These are phyloP conservation scores for Inosperma sp. DNA, from an alignment of 768 basidiomycete species.

Conservation along the genomic window DNA sequence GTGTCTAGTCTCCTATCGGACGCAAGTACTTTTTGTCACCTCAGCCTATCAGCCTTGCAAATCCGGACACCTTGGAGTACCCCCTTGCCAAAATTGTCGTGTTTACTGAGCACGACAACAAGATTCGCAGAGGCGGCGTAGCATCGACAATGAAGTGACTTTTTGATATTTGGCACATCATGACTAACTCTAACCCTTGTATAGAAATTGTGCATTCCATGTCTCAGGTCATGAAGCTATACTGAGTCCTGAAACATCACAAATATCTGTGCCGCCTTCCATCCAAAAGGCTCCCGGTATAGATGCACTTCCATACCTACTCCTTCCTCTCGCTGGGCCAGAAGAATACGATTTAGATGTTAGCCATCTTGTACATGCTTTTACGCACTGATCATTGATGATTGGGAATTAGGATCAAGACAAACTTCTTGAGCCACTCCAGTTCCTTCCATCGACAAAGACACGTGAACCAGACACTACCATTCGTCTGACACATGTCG, in stretches of 20 bases:
- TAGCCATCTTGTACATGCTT: conserved; percentile 12
- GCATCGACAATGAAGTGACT: conserved; percentile 81
- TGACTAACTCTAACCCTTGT: conserved; percentile 10
- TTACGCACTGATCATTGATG: not conserved
- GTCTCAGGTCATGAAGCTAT: conserved; percentile 64
- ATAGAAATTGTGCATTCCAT: conserved; percentile 78
- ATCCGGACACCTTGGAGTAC: conserved; percentile 56
- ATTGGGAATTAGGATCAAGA: conserved; percentile 68
- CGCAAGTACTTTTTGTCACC: conserved; percentile 79
- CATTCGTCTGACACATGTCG: conserved; percentile 80
- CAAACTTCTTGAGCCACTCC: conserved; percentile 73
- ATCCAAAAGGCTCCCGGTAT: conserved; percentile 64
- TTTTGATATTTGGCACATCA: conserved; percentile 4
- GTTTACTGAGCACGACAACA: conserved; percentile 88
- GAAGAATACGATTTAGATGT: conserved; percentile 95
- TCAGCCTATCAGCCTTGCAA: conserved; percentile 45
- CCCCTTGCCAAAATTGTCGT: conserved; percentile 76
- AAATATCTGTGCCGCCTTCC: conserved; percentile 55
- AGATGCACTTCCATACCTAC: conserved; percentile 76
- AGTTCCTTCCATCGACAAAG: conserved; percentile 85
- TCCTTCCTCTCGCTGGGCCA: conserved; percentile 89
- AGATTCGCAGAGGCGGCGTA: conserved; percentile 83
- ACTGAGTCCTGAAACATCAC: conserved; percentile 57
- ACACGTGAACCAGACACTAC: conserved; percentile 72
- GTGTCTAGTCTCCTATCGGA: conserved; percentile 61